These are phyloP conservation scores for Leccinum angustisporum DNA, from an alignment of 1,284 basidiomycete species.

Conservation along the genomic window DNA sequence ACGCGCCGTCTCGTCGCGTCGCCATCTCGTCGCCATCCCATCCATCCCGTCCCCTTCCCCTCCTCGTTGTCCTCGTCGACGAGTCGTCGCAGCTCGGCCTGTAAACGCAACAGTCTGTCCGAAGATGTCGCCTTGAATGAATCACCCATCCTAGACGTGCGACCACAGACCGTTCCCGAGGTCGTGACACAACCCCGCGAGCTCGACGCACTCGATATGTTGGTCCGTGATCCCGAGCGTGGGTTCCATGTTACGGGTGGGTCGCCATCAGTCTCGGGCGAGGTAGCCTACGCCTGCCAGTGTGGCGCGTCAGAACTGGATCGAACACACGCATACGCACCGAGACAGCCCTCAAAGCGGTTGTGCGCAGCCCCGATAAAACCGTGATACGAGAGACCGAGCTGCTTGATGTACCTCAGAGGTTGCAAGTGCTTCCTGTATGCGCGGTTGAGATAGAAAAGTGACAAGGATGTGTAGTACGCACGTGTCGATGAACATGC, in stretches of 20 bases:
- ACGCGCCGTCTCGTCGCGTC: too few relatives aligned
- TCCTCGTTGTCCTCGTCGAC: too few relatives aligned
- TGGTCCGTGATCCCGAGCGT: constrained; percentile 59
- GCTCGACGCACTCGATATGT: constrained; percentile 50
- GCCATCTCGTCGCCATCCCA: too few relatives aligned
- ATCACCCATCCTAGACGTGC: constrained; percentile 56
- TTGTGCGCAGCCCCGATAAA: constrained; percentile 77
- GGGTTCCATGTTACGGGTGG: constrained; percentile 56
- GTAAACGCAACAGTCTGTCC: too few relatives aligned
- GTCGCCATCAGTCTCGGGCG: constrained; percentile 54
- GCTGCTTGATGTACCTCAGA: constrained; percentile 71
- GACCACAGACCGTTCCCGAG: constrained; percentile 60
- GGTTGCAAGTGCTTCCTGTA: constrained; percentile 71
- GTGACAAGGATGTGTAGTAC: constrained; percentile 14
- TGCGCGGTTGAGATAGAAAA: neutral
- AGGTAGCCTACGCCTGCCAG: constrained; percentile 66
- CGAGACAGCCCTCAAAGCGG: constrained; percentile 77
- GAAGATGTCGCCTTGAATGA: constrained; percentile 35
- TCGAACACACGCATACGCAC: constrained; percentile 33
- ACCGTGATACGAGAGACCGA: constrained; percentile 72
- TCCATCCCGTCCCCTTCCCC: too few relatives aligned
- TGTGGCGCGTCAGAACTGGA: neutral
- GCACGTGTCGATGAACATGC: constrained; percentile 45
- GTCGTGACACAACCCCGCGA: constrained; percentile 59
- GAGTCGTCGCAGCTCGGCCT: too few relatives aligned